Conservation (phyloP, 805 yeast species). For the Hanseniaspora singularis region DNA sequence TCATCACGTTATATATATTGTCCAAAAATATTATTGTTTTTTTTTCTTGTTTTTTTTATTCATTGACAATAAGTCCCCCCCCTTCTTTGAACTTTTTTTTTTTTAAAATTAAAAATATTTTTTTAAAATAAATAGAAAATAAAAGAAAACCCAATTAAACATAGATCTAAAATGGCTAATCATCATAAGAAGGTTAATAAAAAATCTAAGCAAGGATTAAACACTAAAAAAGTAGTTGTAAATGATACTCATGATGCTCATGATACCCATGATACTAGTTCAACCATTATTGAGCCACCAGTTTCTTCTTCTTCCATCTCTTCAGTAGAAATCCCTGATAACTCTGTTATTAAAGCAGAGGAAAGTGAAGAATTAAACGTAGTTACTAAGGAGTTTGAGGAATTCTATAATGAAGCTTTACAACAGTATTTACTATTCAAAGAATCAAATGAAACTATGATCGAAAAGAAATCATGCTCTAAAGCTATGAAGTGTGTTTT, state of each 20-base stretch:
- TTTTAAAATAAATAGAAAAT: too few species aligned
- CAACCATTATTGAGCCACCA: too few species aligned
- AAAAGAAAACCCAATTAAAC: not conserved
- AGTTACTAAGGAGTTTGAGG: slow-evolving; percentile 12
- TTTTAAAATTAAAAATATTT: too few species aligned
- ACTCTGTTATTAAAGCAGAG: too few species aligned
- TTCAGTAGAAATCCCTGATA: not conserved
- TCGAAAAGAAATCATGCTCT: not conserved
- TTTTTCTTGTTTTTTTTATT: too few species aligned
- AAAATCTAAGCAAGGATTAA: not conserved
- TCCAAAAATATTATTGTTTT: too few species aligned
- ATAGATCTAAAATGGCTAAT: not conserved
- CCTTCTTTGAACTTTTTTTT: too few species aligned
- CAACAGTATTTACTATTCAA: slow-evolving; percentile 12
- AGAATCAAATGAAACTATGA: not conserved
- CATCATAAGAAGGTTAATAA: slow-evolving; percentile 1
- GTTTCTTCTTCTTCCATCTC: too few species aligned
- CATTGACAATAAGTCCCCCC: too few species aligned
- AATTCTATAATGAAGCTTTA: slow-evolving; percentile 13
- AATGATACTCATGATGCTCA: not conserved
- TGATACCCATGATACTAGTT: too few species aligned
- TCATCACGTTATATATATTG: too few species aligned
- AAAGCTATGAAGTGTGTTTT: not conserved
- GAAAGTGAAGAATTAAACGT: too few species aligned
- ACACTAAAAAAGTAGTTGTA: slow-evolving; percentile 3